Conservation (phyloP, 2,329 filamentous ascomycete species). For the Fusarium pininemorale region DNA sequence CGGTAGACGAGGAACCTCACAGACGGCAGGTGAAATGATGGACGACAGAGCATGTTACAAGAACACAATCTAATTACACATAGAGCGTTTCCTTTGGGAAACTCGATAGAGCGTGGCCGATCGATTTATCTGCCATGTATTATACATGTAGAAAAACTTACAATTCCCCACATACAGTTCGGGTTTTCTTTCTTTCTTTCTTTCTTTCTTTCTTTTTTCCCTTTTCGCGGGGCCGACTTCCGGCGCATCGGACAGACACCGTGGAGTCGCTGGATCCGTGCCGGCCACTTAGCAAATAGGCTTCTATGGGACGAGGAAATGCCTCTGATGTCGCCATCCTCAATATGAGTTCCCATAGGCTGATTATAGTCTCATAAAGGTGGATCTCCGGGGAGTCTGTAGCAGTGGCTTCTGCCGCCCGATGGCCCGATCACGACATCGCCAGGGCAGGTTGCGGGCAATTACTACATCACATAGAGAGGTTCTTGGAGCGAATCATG, state of each 20-base stretch:
- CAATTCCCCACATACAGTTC: not conserved
- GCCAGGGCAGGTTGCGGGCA: conserved; percentile 18
- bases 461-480: not conserved
- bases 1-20: not conserved
- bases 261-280: conserved; percentile 17
- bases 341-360: conserved; percentile 18
- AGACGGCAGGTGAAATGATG: not conserved
- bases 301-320: conserved; percentile 19
- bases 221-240: conserved; percentile 36
- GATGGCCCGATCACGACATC: conserved; percentile 37
- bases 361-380: not conserved
- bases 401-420: conserved; percentile 25
- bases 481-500: conserved; percentile 4
- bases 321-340: conserved; percentile 36
- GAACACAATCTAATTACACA: conserved; percentile 16
- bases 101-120: not conserved
- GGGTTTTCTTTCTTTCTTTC: not conserved
- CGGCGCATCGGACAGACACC: conserved; percentile 21
- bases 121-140: not conserved
- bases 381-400: conserved; percentile 22
- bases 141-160: not conserved
- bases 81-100: not conserved
- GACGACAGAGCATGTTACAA: not conserved
- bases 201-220: not conserved
- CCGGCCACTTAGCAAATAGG: conserved; percentile 14